Evolutionary conservation across 2,329 filamentous ascomycete genomes (phyloP), one percentile per base, ranked within the genome.

Genomic region (Stachybotrys chartarum): DNA sequence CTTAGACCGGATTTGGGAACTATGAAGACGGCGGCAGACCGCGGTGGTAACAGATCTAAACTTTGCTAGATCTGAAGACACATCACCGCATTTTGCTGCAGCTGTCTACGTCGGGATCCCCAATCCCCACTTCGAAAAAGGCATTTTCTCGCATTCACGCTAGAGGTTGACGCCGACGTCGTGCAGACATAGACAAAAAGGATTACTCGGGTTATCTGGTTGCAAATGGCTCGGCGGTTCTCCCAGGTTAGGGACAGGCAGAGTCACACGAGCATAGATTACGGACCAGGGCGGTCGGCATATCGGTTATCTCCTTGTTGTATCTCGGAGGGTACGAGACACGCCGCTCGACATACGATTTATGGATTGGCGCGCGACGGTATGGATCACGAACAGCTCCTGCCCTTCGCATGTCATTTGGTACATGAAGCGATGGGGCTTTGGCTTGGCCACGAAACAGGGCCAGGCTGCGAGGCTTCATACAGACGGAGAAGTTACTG

Each of bases 151-250:
- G 64, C 65, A 70, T 73, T 71, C 65, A 71, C 68, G 65, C 71
- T 71, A 74, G 70, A 74, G 68, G 70, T 70, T 74, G 71, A 71
- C 75, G 72, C 67, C 69, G 71, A 74, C 72, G 71, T 70, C 72
- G 71, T 72, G 67, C 69, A 70, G 62, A 70, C 75, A 80, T 84
- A 84, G 81, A 84, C 78, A 83, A 83, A 84, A 83, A 78, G 79
- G 80, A 81, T 82, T 82, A 81, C 79, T 83, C 80, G 75, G 78
- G 79, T 80, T 32, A 73, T 81, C 76, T 78, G 72, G 77, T 76
- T 70, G 58, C 60, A 58, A 68, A 64, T 65, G 65, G 70, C 71
- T 71, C 65, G 35, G 35, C 35, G 35, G 2, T 42, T 42, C 35
- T 42, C 35, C 35, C 62, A 63, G 64, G 63, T 63, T 64, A 66